Conservation (phyloP, 164 flowering plant species). For the Warburgia ugandensis region DNA sequence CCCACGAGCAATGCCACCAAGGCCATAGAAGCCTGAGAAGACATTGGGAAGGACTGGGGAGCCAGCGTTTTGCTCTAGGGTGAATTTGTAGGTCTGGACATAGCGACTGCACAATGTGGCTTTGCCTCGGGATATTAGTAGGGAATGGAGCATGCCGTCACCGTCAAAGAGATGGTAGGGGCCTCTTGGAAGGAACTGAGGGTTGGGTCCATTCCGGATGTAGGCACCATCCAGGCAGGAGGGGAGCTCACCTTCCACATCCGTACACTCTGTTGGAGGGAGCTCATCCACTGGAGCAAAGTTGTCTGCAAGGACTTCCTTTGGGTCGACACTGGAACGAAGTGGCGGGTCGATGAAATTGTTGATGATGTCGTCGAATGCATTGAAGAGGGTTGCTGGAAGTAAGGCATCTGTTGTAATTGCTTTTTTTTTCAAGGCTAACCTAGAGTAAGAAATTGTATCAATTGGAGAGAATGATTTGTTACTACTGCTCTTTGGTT, state of each 20-base stretch:
- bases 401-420: too few species aligned
- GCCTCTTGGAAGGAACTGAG: slow-evolving; percentile 69
- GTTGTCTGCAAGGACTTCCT: slow-evolving; percentile 48
- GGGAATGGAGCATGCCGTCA: slow-evolving; percentile 84
- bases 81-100: slow-evolving; percentile 62
- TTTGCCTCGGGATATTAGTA: slow-evolving; percentile 43
- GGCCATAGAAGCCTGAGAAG: slow-evolving; percentile 53
- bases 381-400: slow-evolving; percentile 25
- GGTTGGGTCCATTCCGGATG: slow-evolving; percentile 85
- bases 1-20: slow-evolving; percentile 43
- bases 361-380: slow-evolving; percentile 52
- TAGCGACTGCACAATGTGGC: slow-evolving; percentile 73
- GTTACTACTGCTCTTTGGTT: too few species aligned
- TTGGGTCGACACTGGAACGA: slow-evolving; percentile 50
- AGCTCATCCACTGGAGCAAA: slow-evolving; percentile 80
- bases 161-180: slow-evolving; percentile 88
- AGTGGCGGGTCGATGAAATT: slow-evolving; percentile 57
- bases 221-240: slow-evolving; percentile 64
- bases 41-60: slow-evolving; percentile 44
- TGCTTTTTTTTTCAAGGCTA: too few species aligned
- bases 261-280: slow-evolving; percentile 61
- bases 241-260: slow-evolving; percentile 51
- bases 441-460: too few species aligned
- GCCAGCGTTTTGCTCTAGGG: slow-evolving; percentile 35
- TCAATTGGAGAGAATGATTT: too few species aligned